Percentiles rank a stretch among this genome's conserved stretches.
Conservation (phyloP, 257 asterid species). For the Hygrophila difformis region DNA sequence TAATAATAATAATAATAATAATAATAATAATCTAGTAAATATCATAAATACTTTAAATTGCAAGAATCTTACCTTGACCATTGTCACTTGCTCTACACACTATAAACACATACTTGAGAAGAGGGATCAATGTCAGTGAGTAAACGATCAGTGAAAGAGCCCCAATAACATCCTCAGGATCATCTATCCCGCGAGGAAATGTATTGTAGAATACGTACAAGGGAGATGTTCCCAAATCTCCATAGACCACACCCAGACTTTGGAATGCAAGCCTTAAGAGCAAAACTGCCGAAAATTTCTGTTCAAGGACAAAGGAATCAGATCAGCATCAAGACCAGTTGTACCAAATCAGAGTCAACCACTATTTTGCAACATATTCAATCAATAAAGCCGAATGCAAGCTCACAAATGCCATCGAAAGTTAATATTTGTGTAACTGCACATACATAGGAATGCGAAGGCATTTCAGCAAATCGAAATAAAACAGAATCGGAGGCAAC, state of each 20-base stretch:
- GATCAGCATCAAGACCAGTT: constrained; percentile 4
- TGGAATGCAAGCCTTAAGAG: constrained; percentile 94
- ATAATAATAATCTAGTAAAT: no score
- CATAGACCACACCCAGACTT: constrained; percentile 96
- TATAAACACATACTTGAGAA: constrained; percentile 91
- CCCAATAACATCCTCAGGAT: constrained; percentile 79
- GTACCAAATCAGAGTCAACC: constrained; percentile 1
- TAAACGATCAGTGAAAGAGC: constrained; percentile 93
- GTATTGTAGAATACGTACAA: constrained; percentile 93
- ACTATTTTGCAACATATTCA: constrained; percentile 1
- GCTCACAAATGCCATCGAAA: no score
- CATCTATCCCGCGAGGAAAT: constrained; percentile 77
- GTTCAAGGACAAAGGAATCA: constrained; percentile 21
- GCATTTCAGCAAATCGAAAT: no score
- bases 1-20: no score
- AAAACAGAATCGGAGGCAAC: no score
- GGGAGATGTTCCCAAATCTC: constrained; percentile 98
- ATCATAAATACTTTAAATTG: background rate
- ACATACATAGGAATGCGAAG: no score
- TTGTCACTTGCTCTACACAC: constrained; percentile 96
- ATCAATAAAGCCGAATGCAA: background rate
- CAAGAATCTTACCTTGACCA: constrained; percentile 71
- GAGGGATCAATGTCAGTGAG: constrained; percentile 89
- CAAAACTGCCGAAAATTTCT: constrained; percentile 79
- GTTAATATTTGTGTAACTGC: background rate